A percentile compares a stretch with the other conserved stretches of the same genome.
These are phyloP conservation scores for Blastobotrys raffinosifermentans DNA, from an alignment of 1,139 yeast species.

Conservation along the genomic window DNA sequence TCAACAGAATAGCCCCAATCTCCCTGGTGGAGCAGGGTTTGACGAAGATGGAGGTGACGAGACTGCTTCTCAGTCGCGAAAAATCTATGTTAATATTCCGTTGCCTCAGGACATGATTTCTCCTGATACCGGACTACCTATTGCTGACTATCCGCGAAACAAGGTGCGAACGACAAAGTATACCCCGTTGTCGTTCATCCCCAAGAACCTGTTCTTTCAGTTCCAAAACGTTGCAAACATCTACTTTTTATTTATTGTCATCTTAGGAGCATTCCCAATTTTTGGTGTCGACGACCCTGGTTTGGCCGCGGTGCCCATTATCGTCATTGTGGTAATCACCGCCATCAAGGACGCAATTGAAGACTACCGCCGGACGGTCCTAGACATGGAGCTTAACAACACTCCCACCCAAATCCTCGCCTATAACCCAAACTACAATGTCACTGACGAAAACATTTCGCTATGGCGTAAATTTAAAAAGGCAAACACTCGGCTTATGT, in stretches of 20 bases:
- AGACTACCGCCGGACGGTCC: slow-evolving; percentile 76
- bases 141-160: slow-evolving; percentile 62
- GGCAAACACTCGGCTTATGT: slow-evolving; percentile 34
- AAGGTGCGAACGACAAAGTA: slow-evolving; percentile 94
- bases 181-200: slow-evolving; percentile 82
- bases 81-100: slow-evolving; percentile 54
- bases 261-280: slow-evolving; percentile 73
- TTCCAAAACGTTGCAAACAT: slow-evolving; percentile 86
- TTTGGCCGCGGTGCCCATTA: slow-evolving; percentile 85
- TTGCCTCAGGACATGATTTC: slow-evolving; percentile 61
- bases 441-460: slow-evolving; percentile 58
- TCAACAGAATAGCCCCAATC: background rate
- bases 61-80: slow-evolving; percentile 9
- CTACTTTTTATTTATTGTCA: slow-evolving; percentile 74
- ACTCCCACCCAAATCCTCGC: slow-evolving; percentile 70
- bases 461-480: slow-evolving; percentile 64
- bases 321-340: slow-evolving; percentile 83
- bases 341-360: slow-evolving; percentile 92
- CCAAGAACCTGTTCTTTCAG: slow-evolving; percentile 74
- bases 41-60: slow-evolving; percentile 4
- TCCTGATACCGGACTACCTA: slow-evolving; percentile 54
- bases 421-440: slow-evolving; percentile 71
- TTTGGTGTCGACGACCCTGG: slow-evolving; percentile 93
- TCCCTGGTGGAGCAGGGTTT: background rate
- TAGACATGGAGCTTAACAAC: slow-evolving; percentile 83